phyloP scores from a whole-genome alignment of 1,139 yeast species.

The Hemisphaericaspora subhashii region DNA sequence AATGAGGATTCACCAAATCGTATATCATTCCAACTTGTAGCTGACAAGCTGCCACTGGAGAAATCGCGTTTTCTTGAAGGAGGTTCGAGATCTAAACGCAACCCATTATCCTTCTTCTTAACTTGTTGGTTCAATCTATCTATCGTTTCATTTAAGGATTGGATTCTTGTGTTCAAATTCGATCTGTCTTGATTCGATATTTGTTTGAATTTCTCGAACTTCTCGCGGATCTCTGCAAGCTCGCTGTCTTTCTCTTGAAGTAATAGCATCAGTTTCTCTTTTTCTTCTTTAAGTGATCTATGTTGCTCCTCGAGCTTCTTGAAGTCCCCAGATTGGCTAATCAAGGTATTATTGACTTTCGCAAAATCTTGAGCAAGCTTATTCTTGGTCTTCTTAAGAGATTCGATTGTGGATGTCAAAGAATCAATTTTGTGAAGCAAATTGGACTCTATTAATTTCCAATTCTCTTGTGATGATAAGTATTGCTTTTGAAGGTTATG shows the following conservation, averaged over 20 bases:
- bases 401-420: conserved; percentile 41
- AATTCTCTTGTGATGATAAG: conserved; percentile 62
- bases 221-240: conserved; percentile 27
- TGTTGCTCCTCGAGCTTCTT: conserved; percentile 19
- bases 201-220: conserved; percentile 28
- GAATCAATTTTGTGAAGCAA: conserved; percentile 47
- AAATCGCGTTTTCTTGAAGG: conserved; percentile 9
- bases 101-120: conserved; percentile 13
- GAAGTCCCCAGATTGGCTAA: conserved; percentile 24
- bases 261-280: conserved; percentile 22
- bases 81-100: conserved; percentile 19
- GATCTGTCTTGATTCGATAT: conserved; percentile 34
- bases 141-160: conserved; percentile 23
- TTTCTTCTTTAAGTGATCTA: conserved; percentile 15
- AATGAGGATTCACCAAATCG: conserved; percentile 38
- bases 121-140: conserved; percentile 16
- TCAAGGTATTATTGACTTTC: conserved; percentile 21
- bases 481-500: conserved; percentile 64
- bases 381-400: conserved; percentile 31
- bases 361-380: conserved; percentile 32
- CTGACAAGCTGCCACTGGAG: conserved; percentile 9
- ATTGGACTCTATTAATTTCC: conserved; percentile 62
- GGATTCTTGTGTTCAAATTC: conserved; percentile 28
- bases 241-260: conserved; percentile 28
- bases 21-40: conserved; percentile 22